Conservation (phyloP, 2,329 filamentous ascomycete species). For the Tolypocladium tundrense region DNA sequence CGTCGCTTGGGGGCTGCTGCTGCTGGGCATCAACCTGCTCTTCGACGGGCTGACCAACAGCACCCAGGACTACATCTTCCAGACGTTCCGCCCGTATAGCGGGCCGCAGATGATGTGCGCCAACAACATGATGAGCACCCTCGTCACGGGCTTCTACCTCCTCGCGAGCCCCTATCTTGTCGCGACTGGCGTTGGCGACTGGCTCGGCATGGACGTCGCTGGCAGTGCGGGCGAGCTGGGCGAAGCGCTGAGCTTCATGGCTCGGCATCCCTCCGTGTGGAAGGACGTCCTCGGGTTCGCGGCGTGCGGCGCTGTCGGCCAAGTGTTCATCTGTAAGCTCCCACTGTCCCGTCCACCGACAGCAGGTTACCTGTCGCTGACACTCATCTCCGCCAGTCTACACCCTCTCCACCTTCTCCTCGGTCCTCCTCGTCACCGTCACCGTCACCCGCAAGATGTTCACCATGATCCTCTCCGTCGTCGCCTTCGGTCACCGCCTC, state of each 20-base stretch:
- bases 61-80: conserved; percentile 92
- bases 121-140: conserved; percentile 79
- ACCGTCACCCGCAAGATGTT: conserved; percentile 98
- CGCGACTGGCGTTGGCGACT: conserved; percentile 51
- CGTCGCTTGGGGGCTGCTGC: conserved; percentile 66
- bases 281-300: conserved; percentile 86
- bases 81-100: conserved; percentile 65
- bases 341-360: neutral
- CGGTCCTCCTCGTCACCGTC: conserved; percentile 84
- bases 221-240: conserved; percentile 64
- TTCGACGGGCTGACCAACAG: conserved; percentile 95
- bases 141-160: conserved; percentile 68
- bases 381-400: conserved; percentile 46
- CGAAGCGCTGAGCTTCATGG: conserved; percentile 73
- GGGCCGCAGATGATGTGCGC: conserved; percentile 99
- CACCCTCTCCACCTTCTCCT: conserved; percentile 86
- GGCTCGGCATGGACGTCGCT: conserved; percentile 55
- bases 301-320: conserved; percentile 80
- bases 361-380: neutral
- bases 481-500: conserved; percentile 86
- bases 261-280: conserved; percentile 68
- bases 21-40: conserved; percentile 81
- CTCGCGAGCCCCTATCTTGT: conserved; percentile 72
- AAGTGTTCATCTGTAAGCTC: conserved; percentile 80
- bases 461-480: conserved; percentile 93